Conservation (phyloP, 352 stramenopile species). For the Bremia lactucae region DNA sequence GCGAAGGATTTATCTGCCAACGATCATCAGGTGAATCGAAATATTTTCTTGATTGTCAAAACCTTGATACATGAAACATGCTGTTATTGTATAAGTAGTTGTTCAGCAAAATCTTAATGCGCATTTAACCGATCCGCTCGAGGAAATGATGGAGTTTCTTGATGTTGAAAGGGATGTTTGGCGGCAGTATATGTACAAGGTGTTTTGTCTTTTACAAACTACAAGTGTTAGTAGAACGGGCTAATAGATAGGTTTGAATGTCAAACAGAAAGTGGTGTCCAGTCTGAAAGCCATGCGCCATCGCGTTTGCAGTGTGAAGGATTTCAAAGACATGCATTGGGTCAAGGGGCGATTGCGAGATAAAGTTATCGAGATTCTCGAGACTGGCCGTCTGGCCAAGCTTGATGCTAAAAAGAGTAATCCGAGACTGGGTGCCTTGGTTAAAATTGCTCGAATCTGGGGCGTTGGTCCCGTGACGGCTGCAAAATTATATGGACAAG, state of each 20-base stretch:
- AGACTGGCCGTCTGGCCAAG: slow-evolving; percentile 64
- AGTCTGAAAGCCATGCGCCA: slow-evolving; percentile 58
- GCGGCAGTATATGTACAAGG: slow-evolving; percentile 79
- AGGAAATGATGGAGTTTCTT: slow-evolving; percentile 77
- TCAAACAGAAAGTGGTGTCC: slow-evolving; percentile 47
- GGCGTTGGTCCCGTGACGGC: slow-evolving; percentile 69
- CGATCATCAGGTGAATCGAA: slow-evolving; percentile 44
- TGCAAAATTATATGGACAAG: slow-evolving; percentile 61
- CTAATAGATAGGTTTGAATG: background rate
- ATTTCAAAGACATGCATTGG: slow-evolving; percentile 57
- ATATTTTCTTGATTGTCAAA: background rate
- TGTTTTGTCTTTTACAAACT: slow-evolving; percentile 3
- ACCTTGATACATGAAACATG: background rate
- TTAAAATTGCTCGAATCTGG: slow-evolving; percentile 65
- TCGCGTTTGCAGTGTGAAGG: slow-evolving; percentile 44
- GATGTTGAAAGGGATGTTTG: slow-evolving; percentile 65
- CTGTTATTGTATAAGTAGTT: slow-evolving; percentile 23
- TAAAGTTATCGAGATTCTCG: slow-evolving; percentile 68
- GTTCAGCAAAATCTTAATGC: slow-evolving; percentile 63
- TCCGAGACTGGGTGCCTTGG: slow-evolving; percentile 36
- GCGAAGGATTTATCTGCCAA: slow-evolving; percentile 56
- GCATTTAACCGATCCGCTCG: slow-evolving; percentile 60
- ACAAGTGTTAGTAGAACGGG: background rate
- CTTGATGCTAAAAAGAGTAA: slow-evolving; percentile 75
- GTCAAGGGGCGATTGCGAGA: slow-evolving; percentile 54